Evolutionary conservation across 345 rosid genomes (phyloP), one percentile per base, ranked within the genome.

Genomic region (Mercurialis annua): DNA sequence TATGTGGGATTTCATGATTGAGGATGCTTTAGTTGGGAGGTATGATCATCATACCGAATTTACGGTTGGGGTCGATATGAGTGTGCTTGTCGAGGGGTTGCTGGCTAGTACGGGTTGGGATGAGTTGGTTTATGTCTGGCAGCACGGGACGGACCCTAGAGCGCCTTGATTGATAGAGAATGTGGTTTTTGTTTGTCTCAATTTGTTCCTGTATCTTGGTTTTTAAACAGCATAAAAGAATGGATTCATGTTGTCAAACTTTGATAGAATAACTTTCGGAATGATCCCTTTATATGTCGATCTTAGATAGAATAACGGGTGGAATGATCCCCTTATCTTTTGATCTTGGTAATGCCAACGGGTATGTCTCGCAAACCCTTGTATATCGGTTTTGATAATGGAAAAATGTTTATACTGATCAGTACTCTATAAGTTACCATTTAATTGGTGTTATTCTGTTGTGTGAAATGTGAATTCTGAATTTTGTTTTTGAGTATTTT

Each of bases 51-150:
- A 91, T 53, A 85, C 97, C 0, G 96, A 94, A 74, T 91, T 94
- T 29, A 90, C 88, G 0, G 96, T 89, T 4, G 98, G 98, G 47
- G 84, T 94, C 0, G 97, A 94, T 62, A 79, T 91, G 87, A 91
- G 96, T 65, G 96, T 94, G 72, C 98, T 94, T 69, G 98, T 94
- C 20, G 96, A 94, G 62, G 98, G 98, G 18, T 71, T 91, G 18
- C 68, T 91, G 75, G 97, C 96, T 4, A 94, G 97, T 47, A 85
- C 99, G 0, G 97, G 98, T 17, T 94, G 98, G 99, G 99, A 94
- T 20, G 98, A 88, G 80, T 66, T 89, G 59, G 98, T 94, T 43
- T 91, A 85, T 10, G 85, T 92, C 61, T 91, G 98, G 98, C 99
- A 87, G 73, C 92, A 91, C 23, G 96, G 99, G 67, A 91, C 85